These are phyloP conservation scores for Brassica incana DNA, from an alignment of 345 rosid species.

Conservation along the genomic window DNA sequence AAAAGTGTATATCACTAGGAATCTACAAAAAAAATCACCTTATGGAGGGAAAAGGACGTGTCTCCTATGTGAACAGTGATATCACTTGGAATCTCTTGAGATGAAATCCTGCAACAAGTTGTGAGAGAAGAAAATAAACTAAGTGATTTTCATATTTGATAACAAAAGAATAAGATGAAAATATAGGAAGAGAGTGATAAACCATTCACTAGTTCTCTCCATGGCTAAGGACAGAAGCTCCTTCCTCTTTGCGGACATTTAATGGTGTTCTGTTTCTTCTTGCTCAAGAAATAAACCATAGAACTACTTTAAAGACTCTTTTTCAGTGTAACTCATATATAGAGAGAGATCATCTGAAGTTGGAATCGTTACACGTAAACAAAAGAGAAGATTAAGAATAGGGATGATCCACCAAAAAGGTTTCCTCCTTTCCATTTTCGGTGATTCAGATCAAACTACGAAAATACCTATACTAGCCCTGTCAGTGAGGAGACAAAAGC, in stretches of 20 bases:
- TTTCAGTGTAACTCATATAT: neutral
- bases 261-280: conserved; percentile 30
- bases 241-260: conserved; percentile 58
- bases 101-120: conserved; percentile 67
- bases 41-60: conserved; percentile 73
- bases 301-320: conserved; percentile 21
- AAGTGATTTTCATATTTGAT: neutral
- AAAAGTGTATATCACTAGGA: neutral
- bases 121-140: neutral
- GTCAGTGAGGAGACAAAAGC: neutral
- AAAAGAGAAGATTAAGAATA: conserved; percentile 19
- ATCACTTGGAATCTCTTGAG: conserved; percentile 88
- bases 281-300: conserved; percentile 43
- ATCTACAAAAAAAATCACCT: conserved; percentile 44
- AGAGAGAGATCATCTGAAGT: neutral
- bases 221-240: conserved; percentile 76
- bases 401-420: conserved; percentile 16
- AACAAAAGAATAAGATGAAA: neutral
- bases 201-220: conserved; percentile 96
- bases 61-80: conserved; percentile 63
- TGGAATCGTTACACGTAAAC: conserved; percentile 6
- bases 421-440: neutral
- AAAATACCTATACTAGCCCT: conserved; percentile 21
- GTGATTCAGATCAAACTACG: neutral
- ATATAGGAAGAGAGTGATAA: conserved; percentile 5